A percentile compares a stretch with the other conserved stretches of the same genome.
Conservation (phyloP, 1,284 basidiomycete genomes). For the Phlebopus sp. region DNA sequence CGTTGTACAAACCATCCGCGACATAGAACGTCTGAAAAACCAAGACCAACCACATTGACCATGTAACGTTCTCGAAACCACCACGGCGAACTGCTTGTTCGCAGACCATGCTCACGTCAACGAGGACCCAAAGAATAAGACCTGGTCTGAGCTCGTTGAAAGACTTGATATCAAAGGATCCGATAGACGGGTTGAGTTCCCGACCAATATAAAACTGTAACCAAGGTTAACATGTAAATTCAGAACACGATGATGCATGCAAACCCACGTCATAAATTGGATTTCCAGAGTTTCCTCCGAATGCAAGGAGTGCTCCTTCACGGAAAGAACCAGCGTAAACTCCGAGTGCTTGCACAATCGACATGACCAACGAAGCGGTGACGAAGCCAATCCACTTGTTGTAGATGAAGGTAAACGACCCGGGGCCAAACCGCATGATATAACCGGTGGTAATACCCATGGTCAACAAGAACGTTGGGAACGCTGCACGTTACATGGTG, state of each 20-base stretch:
- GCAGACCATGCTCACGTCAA: slow-evolving; percentile 91
- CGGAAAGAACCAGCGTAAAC: slow-evolving; percentile 78
- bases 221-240: not conserved
- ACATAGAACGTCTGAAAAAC: slow-evolving; percentile 90
- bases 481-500: slow-evolving; percentile 50
- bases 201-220: slow-evolving; percentile 95
- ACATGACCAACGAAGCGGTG: slow-evolving; percentile 83
- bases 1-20: slow-evolving; percentile 83
- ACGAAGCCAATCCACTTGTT: slow-evolving; percentile 90
- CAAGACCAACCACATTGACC: slow-evolving; percentile 90
- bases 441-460: slow-evolving; percentile 68
- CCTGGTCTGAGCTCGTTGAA: slow-evolving; percentile 97
- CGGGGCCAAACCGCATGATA: slow-evolving; percentile 73
- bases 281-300: slow-evolving; percentile 91
- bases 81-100: slow-evolving; percentile 82
- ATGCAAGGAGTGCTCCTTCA: slow-evolving; percentile 70
- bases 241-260: not conserved
- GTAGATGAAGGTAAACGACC: slow-evolving; percentile 86
- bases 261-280: slow-evolving; percentile 84
- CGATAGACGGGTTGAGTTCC: slow-evolving; percentile 89
- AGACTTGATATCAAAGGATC: slow-evolving; percentile 91
- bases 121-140: slow-evolving; percentile 90
- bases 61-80: slow-evolving; percentile 69
- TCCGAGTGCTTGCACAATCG: slow-evolving; percentile 69
- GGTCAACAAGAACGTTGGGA: slow-evolving; percentile 81